Evolutionary conservation across 345 rosid species (phyloP).

Genomic region (Carallia brachiata): DNA sequence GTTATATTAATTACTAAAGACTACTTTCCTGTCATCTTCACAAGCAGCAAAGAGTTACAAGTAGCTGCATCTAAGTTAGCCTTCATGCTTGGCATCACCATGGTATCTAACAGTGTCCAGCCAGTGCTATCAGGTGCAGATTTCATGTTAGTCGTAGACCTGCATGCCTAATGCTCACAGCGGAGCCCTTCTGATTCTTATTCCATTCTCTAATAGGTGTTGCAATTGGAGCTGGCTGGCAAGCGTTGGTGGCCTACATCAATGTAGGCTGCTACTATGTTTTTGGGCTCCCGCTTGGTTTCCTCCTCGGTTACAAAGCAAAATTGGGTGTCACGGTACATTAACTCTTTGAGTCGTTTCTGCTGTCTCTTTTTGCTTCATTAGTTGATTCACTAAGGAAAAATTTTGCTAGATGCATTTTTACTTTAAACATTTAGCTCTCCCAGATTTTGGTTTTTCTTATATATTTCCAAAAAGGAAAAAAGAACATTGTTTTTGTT

Average conservation of each 20-base stretch:
- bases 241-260: slow-evolving; percentile 75
- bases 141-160: background rate
- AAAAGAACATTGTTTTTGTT: background rate
- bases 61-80: slow-evolving; percentile 57
- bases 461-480: too few relatives aligned
- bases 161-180: background rate
- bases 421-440: too few relatives aligned
- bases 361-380: background rate
- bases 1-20: slow-evolving; percentile 47
- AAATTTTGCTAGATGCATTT: too few relatives aligned
- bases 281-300: slow-evolving; percentile 77
- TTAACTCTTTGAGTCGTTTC: background rate
- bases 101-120: slow-evolving; percentile 84
- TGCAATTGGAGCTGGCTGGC: slow-evolving; percentile 91
- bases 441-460: too few relatives aligned
- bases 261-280: slow-evolving; percentile 69
- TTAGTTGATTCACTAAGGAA: too few relatives aligned
- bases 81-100: slow-evolving; percentile 65
- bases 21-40: slow-evolving; percentile 59
- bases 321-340: slow-evolving; percentile 62
- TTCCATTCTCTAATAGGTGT: slow-evolving; percentile 45
- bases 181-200: background rate
- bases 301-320: slow-evolving; percentile 61
- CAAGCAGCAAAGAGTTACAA: slow-evolving; percentile 51
- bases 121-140: slow-evolving; percentile 72